Evolutionary conservation across 305 asterid species (phyloP).

Genomic region (Euphrasia arctica): DNA sequence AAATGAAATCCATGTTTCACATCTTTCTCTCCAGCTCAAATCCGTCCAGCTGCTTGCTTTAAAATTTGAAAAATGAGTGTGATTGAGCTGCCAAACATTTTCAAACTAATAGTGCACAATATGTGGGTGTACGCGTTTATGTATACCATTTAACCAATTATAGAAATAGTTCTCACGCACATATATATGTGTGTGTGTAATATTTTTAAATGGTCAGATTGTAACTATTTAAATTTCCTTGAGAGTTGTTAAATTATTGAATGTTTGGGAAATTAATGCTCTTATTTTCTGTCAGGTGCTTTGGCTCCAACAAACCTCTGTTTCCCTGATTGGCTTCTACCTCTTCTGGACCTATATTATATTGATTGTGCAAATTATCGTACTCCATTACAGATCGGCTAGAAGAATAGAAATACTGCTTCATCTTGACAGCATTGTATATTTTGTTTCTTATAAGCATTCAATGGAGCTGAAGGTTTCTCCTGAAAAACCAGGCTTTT

Average conservation of each 20-base stretch:
- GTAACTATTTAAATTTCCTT: constrained; percentile 2
- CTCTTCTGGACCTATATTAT: constrained; percentile 19
- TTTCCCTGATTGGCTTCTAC: constrained; percentile 17
- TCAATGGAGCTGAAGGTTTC: constrained; percentile 76
- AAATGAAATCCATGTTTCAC: background rate
- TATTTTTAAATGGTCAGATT: background rate
- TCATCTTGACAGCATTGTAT: constrained; percentile 14
- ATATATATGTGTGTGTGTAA: too few species aligned
- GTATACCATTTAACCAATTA: background rate
- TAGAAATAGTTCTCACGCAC: background rate
- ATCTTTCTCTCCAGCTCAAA: background rate
- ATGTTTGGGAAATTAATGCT: constrained; percentile 1
- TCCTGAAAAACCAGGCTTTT: constrained; percentile 58
- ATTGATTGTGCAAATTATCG: constrained; percentile 22
- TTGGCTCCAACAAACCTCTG: constrained; percentile 14
- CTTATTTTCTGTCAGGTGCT: constrained; percentile 21
- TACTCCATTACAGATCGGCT: constrained; percentile 12
- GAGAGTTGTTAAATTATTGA: constrained; percentile 6
- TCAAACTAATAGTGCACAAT: background rate
- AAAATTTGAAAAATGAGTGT: constrained; percentile 5
- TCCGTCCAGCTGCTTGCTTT: constrained; percentile 9
- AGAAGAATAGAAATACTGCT: constrained; percentile 22
- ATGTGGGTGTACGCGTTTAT: background rate
- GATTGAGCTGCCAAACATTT: background rate
- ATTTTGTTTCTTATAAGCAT: constrained; percentile 23